Base-by-base conservation (phyloP, 139 green algal genomes). In the Ettlia oleoabundans region DNA sequence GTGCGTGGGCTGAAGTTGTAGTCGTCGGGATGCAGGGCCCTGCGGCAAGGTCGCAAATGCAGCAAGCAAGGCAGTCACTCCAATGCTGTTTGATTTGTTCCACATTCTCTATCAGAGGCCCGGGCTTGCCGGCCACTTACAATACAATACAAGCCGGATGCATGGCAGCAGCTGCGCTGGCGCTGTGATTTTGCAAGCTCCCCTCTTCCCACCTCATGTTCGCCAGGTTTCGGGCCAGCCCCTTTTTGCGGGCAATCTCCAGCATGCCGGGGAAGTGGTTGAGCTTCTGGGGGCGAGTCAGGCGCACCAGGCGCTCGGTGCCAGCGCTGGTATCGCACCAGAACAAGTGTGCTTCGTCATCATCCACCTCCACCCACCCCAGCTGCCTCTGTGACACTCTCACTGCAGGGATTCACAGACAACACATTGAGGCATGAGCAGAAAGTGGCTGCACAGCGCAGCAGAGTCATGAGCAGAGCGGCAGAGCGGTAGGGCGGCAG, bases 201-300 rank as follows among this genome's bases (percentile, higher is more conserved):
- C n/a, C n/a, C n/a, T n/a, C n/a, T n/a, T n/a, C n/a, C n/a, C n/a
- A 72, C 22, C 76, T 70, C 89, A 95, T 94, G 71, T 83, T 86
- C 43, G 78, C 70, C 24, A 98, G 72, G 78, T 92, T 93, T 52
- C 87, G 83, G 0, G 93, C 91, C 88, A 98, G 93, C 33, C 53
- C 67, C 58, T 92, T 92, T 88, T 97, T 97, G 37, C 94, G 91
- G 53, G 92, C 95, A 19, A 97, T 86, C 86, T 97, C 94, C 32
- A 76, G 78, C 78, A 81, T 96, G 72, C 94, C 94, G 42, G 87
- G 85, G 82, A 97, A 96, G 82, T 97, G 94, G 81, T 97, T 97
- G 73, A 97, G 94, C 52, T 92, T 94, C 93, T 97, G 90, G 6
- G 85, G 89, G 10, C 67, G 78, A 22, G 71, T 85, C 22, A 97